Base-by-base conservation (phyloP, 2,329 filamentous ascomycete genomes). In the Aspergillus thermomutatus region DNA sequence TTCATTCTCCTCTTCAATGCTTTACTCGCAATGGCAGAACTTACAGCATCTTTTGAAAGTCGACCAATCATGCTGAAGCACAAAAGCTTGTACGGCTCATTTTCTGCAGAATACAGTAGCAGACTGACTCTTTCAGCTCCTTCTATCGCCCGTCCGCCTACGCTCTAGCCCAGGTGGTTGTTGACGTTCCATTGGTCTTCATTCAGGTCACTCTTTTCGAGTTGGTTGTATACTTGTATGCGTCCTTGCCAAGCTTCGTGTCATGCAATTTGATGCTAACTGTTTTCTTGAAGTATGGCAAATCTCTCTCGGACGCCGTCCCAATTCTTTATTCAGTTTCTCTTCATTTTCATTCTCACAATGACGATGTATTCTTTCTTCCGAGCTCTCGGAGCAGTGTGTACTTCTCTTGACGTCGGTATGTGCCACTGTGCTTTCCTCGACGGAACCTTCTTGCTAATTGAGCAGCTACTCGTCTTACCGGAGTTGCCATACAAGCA, bases 51-150 rank as follows among this genome's bases (percentile, higher is more conserved):
- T 0, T 90, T 89, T 61, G 73, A 80, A 49, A 82, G 80, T 23
- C 82, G 86, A 47, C 86, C 86, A 0, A 88, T 90, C 55, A 71
- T 90, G 41, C 73, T 88, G 53, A 89, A 89, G 69, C 87, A 90
- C 71, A 88, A 88, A 66, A 84, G 81, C 25, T 89, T 88, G 75
- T 77, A 57, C 61, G 75, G 56, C 17, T 14, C 4, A 3, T 5
- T 2, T 3, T 21, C 1, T 53, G 17, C 14, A 9, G 17, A 10
- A 25, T 3, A 21, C 9, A 3, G 19, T 17, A n/a, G 1, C 6
- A 41, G 21, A 28, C 62, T 69, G 41, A 68, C 51, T 6, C 1
- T 14, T 2, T 1, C 43, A 78, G 75, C 61, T 85, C 85, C 0
- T 89, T 89, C 69, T 88, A 89, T 60, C 83, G 82, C 3, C 85